These are phyloP conservation scores for Tetradesmus obliquus DNA, from an alignment of 139 green algal species.

Conservation along the genomic window DNA sequence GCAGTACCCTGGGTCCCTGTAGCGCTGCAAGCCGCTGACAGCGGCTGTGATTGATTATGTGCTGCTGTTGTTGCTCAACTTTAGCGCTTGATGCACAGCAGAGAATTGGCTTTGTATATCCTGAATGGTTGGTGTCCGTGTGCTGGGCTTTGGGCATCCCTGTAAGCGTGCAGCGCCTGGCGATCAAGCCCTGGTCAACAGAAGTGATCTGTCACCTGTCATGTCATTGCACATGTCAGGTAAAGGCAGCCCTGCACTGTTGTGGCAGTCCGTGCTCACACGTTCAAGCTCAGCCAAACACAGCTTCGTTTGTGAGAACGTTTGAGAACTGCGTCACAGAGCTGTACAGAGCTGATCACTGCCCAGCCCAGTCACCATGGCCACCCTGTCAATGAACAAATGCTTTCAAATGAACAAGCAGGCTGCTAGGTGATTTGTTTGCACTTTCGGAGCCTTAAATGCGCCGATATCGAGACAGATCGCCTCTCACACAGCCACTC, in stretches of 20 bases:
- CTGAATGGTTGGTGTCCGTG: too few relatives aligned
- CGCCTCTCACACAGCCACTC: neutral
- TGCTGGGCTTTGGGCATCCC: too few relatives aligned
- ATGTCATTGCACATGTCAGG: neutral
- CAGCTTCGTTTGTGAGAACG: neutral
- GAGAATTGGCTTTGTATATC: too few relatives aligned
- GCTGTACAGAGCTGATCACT: neutral
- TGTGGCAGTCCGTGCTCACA: neutral
- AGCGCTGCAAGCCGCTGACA: neutral
- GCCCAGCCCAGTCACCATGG: neutral
- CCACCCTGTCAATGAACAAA: slow-evolving; percentile 2
- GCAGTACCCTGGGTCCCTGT: slow-evolving; percentile 7
- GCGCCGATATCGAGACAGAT: neutral
- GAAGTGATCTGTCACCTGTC: neutral
- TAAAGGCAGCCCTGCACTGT: neutral
- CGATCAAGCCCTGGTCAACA: neutral
- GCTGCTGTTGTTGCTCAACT: too few relatives aligned
- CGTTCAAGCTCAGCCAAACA: neutral
- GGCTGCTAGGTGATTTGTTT: slow-evolving; percentile 16
- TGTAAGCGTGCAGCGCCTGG: too few relatives aligned
- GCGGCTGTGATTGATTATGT: too few relatives aligned
- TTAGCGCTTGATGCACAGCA: too few relatives aligned
- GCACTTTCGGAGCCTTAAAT: neutral
- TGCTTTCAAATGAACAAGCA: neutral
- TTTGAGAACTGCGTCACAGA: neutral